A percentile compares a stretch with the other conserved stretches of the same genome.
Conservation (phyloP, 495 filamentous ascomycete species). For the Penicillium dipodomyicola region DNA sequence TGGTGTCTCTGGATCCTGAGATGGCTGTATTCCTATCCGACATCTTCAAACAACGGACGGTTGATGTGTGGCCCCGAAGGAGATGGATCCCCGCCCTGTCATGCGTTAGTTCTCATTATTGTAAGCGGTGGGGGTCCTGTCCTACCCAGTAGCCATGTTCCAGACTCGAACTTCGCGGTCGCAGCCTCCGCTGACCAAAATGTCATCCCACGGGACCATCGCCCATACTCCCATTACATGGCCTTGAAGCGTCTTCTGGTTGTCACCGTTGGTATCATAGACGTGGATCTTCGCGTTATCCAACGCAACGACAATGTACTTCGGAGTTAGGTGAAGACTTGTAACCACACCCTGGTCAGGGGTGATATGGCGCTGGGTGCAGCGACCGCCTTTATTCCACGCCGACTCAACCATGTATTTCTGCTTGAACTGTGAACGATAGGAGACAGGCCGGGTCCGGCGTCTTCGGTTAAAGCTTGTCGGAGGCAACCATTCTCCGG, state of each 20-base stretch:
- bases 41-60: slow-evolving; percentile 97
- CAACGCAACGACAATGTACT: slow-evolving; percentile 95
- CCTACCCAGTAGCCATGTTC: slow-evolving; percentile 94
- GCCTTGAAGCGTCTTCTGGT: slow-evolving; percentile 84
- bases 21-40: slow-evolving; percentile 89
- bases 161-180: slow-evolving; percentile 96
- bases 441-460: slow-evolving; percentile 58
- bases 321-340: slow-evolving; percentile 86
- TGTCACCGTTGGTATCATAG: slow-evolving; percentile 85
- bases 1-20: slow-evolving; percentile 93
- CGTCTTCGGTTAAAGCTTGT: slow-evolving; percentile 34
- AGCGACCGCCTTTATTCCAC: slow-evolving; percentile 84
- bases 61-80: slow-evolving; percentile 91
- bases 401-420: slow-evolving; percentile 95
- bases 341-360: slow-evolving; percentile 97
- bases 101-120: slow-evolving; percentile 8
- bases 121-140: background rate
- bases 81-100: slow-evolving; percentile 70
- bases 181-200: slow-evolving; percentile 92
- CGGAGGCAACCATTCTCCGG: slow-evolving; percentile 38
- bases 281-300: slow-evolving; percentile 99
- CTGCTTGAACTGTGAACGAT: slow-evolving; percentile 96
- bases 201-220: slow-evolving; percentile 98
- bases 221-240: slow-evolving; percentile 99
- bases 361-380: slow-evolving; percentile 77